A percentile compares a stretch with the other conserved stretches of the same genome.
These are phyloP conservation scores for Lasiosphaeria ovina DNA, from an alignment of 495 filamentous ascomycete genomes.

Conservation along the genomic window DNA sequence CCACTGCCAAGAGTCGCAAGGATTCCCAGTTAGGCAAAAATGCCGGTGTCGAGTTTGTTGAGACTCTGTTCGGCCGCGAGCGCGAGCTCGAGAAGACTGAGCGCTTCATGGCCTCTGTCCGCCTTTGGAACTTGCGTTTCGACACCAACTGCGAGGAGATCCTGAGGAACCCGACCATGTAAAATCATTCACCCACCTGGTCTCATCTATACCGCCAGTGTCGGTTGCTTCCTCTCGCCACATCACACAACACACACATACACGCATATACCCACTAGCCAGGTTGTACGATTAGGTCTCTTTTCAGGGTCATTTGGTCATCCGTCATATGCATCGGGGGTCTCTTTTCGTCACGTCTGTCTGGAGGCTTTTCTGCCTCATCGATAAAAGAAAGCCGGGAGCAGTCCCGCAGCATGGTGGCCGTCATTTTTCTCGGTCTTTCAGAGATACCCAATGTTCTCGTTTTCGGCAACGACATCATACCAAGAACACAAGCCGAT, in stretches of 20 bases:
- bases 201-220: slow-evolving; percentile 10
- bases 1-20: slow-evolving; percentile 57
- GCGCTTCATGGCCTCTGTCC: slow-evolving; percentile 87
- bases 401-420: slow-evolving; percentile 24
- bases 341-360: slow-evolving; percentile 8
- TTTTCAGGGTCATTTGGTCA: slow-evolving; percentile 30
- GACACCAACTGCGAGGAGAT: slow-evolving; percentile 96
- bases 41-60: slow-evolving; percentile 93
- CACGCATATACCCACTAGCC: slow-evolving; percentile 17
- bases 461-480: neutral
- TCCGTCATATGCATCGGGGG: slow-evolving; percentile 18
- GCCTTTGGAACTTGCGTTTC: slow-evolving; percentile 93
- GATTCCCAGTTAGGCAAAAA: slow-evolving; percentile 83
- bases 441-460: slow-evolving; percentile 21
- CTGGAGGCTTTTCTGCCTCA: slow-evolving; percentile 15
- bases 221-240: slow-evolving; percentile 13
- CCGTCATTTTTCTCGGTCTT: slow-evolving; percentile 19
- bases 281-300: slow-evolving; percentile 38
- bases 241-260: slow-evolving; percentile 14
- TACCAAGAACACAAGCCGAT: slow-evolving; percentile 12
- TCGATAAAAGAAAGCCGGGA: slow-evolving; percentile 27
- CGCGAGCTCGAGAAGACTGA: slow-evolving; percentile 91
- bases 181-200: slow-evolving; percentile 23
- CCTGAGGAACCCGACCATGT: slow-evolving; percentile 58
- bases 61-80: slow-evolving; percentile 93